These are phyloP conservation scores for Trebouxia gelatinosa DNA, from an alignment of 163 green algal species.

Conservation along the genomic window DNA sequence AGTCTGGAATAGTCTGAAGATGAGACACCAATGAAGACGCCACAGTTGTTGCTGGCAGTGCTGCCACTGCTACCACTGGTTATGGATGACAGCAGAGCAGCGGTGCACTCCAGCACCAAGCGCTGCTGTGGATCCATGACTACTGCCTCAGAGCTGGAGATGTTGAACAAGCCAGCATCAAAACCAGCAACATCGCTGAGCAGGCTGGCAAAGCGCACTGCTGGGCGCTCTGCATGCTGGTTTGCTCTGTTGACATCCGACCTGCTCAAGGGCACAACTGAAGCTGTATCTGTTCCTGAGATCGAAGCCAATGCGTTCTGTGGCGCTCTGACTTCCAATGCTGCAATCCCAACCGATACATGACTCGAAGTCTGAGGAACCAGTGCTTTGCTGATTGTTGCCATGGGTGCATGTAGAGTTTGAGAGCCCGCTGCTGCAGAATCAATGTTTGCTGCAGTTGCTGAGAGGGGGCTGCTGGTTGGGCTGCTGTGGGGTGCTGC, in stretches of 20 bases:
- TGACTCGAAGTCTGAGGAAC: too few species aligned
- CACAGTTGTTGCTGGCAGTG: slow-evolving; percentile 23
- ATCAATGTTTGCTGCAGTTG: too few species aligned
- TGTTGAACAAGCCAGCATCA: slow-evolving; percentile 63
- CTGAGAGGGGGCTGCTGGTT: too few species aligned
- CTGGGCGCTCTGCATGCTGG: slow-evolving; percentile 19
- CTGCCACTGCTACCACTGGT: slow-evolving; percentile 32
- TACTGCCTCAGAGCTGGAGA: slow-evolving; percentile 51
- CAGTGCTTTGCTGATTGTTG: too few species aligned
- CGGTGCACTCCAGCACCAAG: slow-evolving; percentile 57
- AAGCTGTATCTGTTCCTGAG: not conserved
- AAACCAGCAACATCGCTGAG: slow-evolving; percentile 59
- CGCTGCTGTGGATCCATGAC: slow-evolving; percentile 67
- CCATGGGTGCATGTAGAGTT: too few species aligned
- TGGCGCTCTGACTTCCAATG: not conserved
- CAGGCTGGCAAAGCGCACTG: slow-evolving; percentile 58
- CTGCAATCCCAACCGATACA: not conserved
- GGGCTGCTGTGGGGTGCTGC: not conserved
- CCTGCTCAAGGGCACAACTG: slow-evolving; percentile 41
- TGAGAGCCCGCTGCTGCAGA: too few species aligned
- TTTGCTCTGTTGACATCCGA: slow-evolving; percentile 49
- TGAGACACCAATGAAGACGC: slow-evolving; percentile 21
- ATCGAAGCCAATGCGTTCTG: slow-evolving; percentile 2
- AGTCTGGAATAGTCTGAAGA: slow-evolving; percentile 4
- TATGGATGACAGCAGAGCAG: slow-evolving; percentile 41